A percentile compares a stretch with the other conserved stretches of the same genome.
phyloP scores from a whole-genome alignment of 2,329 filamentous ascomycete species.

The Fusarium nematophilum region DNA sequence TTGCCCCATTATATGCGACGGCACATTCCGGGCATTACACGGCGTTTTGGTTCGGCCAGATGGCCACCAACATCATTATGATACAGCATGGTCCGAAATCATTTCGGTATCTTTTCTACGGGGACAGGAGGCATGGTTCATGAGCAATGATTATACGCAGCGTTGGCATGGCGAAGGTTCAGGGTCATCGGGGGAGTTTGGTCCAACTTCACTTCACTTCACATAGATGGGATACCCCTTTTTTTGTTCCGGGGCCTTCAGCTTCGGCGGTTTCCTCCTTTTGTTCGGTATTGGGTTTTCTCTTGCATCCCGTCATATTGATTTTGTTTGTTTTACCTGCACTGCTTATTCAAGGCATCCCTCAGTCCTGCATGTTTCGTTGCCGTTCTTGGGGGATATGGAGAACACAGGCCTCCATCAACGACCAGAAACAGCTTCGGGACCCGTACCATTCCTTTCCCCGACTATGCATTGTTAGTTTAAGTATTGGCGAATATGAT shows the following conservation, averaged over 20 bases:
- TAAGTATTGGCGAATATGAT: constrained; percentile 17
- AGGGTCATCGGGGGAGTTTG: constrained; percentile 36
- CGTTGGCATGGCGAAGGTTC: constrained; percentile 27
- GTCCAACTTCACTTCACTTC: constrained; percentile 33
- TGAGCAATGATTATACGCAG: constrained; percentile 44
- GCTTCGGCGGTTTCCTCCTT: constrained; percentile 25
- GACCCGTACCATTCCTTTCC: constrained; percentile 66
- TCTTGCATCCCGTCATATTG: not conserved
- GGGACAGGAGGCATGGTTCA: constrained; percentile 30
- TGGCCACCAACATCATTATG: constrained; percentile 32
- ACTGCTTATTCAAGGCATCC: constrained; percentile 3
- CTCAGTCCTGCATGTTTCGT: constrained; percentile 13
- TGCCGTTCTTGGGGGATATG: constrained; percentile 13
- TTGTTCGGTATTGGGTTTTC: constrained; percentile 10
- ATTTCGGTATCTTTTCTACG: constrained; percentile 19
- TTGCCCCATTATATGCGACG: constrained; percentile 31
- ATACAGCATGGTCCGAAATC: constrained; percentile 31
- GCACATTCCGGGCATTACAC: constrained; percentile 28
- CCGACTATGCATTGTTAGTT: constrained; percentile 59
- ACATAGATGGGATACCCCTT: constrained; percentile 57
- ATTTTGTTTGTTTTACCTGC: constrained; percentile 3
- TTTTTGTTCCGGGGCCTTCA: constrained; percentile 32
- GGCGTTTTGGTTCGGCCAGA: constrained; percentile 37
- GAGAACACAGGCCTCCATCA: constrained; percentile 37
- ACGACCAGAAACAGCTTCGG: constrained; percentile 54